phyloP scores from a whole-genome alignment of 177 flowering plant genomes.

The Vitis hybrid region DNA sequence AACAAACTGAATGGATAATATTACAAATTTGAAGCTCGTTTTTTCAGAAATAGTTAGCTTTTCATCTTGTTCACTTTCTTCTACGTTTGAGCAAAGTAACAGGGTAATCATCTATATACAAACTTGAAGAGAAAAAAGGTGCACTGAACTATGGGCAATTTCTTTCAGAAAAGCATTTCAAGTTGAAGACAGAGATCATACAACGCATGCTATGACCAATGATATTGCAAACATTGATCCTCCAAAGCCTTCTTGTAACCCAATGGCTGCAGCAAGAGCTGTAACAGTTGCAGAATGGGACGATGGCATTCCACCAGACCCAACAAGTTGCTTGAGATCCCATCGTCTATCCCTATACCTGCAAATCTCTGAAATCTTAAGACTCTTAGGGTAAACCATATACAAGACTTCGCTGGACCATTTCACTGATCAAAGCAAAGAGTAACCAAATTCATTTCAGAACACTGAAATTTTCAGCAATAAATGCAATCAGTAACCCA shows the following conservation, averaged over 20 bases:
- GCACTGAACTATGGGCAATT: neutral
- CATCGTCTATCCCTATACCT: constrained; percentile 89
- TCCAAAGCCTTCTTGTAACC: constrained; percentile 82
- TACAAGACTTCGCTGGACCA: neutral
- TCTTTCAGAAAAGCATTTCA: neutral
- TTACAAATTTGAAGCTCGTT: too few relatives aligned
- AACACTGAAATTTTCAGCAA: too few relatives aligned
- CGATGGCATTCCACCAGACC: constrained; percentile 99
- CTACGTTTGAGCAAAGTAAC: too few relatives aligned
- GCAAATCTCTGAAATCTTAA: constrained; percentile 53
- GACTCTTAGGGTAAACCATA: constrained; percentile 35
- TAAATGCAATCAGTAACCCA: too few relatives aligned
- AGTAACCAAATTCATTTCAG: neutral
- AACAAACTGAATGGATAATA: too few relatives aligned
- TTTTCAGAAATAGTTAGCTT: too few relatives aligned
- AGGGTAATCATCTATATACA: neutral
- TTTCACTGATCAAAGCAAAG: neutral
- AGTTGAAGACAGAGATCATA: constrained; percentile 34
- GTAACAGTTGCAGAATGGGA: constrained; percentile 96
- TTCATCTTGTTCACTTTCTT: too few relatives aligned
- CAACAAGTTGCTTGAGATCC: constrained; percentile 80
- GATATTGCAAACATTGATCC: constrained; percentile 76
- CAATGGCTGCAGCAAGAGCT: constrained; percentile 79
- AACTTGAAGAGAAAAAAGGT: neutral
- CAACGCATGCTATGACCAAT: constrained; percentile 72